Conservation (phyloP, 2,329 filamentous ascomycete genomes). For the Gnomoniopsis smithogilvyi region DNA sequence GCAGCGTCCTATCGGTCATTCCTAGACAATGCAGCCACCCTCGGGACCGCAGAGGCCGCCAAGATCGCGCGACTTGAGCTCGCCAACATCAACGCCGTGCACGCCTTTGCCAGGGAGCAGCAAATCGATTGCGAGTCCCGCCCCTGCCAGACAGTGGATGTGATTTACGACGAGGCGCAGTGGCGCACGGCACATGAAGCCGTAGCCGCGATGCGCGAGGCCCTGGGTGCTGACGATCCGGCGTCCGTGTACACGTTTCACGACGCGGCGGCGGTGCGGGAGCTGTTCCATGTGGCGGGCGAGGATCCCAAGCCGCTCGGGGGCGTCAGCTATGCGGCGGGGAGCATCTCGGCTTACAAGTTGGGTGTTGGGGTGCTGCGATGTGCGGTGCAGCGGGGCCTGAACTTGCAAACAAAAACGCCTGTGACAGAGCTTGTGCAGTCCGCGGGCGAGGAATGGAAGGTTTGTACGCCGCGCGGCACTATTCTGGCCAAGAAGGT, state of each 20-base stretch:
- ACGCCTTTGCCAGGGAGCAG: slow-evolving; percentile 47
- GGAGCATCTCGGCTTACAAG: slow-evolving; percentile 37
- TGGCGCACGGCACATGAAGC: slow-evolving; percentile 36
- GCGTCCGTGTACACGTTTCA: slow-evolving; percentile 41
- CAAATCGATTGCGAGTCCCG: slow-evolving; percentile 47
- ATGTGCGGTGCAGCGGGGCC: slow-evolving; percentile 37
- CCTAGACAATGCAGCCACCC: slow-evolving; percentile 36
- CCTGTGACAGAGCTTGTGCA: slow-evolving; percentile 31
- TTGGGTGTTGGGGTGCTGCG: slow-evolving; percentile 41
- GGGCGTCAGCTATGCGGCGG: slow-evolving; percentile 42
- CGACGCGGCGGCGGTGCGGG: slow-evolving; percentile 7
- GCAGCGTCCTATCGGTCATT: slow-evolving; percentile 48
- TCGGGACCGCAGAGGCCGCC: slow-evolving; percentile 47
- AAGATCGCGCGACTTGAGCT: slow-evolving; percentile 51
- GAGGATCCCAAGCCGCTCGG: slow-evolving; percentile 37
- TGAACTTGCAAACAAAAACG: slow-evolving; percentile 53
- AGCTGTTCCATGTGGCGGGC: slow-evolving; percentile 17
- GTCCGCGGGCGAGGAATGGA: slow-evolving; percentile 29
- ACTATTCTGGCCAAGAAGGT: slow-evolving; percentile 38
- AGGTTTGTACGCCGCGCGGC: slow-evolving; percentile 40
- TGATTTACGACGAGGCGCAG: slow-evolving; percentile 49
- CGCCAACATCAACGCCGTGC: slow-evolving; percentile 51
- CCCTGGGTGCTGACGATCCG: slow-evolving; percentile 36
- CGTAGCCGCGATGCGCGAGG: slow-evolving; percentile 41
- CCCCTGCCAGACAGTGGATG: slow-evolving; percentile 52